Percentiles rank a stretch among this genome's conserved stretches.
phyloP scores from a whole-genome alignment of 306 rosid genomes.

The Prunus mongolica region DNA sequence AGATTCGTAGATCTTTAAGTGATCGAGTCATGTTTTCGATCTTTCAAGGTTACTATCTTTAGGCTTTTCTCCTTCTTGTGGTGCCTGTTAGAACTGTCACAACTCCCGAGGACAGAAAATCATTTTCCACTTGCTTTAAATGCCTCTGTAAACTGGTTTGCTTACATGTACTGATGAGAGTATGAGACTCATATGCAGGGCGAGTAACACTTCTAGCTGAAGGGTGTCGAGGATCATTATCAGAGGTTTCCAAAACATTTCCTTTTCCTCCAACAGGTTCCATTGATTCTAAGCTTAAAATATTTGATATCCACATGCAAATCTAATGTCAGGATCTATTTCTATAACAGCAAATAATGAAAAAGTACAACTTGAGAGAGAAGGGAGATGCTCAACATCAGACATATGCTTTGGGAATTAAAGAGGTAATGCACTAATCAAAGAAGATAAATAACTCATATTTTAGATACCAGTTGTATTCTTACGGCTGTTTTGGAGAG shows the following conservation, averaged over 20 bases:
- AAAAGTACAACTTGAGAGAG: conserved; percentile 71
- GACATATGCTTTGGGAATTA: conserved; percentile 94
- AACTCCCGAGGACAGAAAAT: neutral
- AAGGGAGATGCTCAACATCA: conserved; percentile 82
- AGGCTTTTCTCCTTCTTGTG: neutral
- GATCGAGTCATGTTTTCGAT: neutral
- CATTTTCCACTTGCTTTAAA: neutral
- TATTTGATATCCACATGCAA: conserved; percentile 16
- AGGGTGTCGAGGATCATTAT: conserved; percentile 95
- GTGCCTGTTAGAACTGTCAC: neutral
- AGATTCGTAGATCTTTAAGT: neutral
- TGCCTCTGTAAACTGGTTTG: neutral
- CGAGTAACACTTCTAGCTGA: conserved; percentile 73
- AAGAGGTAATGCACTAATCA: conserved; percentile 49
- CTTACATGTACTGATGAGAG: conserved; percentile 6
- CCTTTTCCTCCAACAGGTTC: conserved; percentile 12
- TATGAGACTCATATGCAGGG: conserved; percentile 46
- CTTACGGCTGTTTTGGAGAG: neutral
- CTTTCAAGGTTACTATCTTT: neutral
- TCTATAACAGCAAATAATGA: conserved; percentile 54
- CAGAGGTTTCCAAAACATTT: conserved; percentile 62
- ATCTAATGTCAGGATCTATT: conserved; percentile 13
- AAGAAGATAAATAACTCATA: neutral
- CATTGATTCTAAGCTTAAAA: conserved; percentile 8
- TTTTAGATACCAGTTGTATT: neutral